Evolutionary conservation across 805 yeast species (phyloP).

Genomic region (Candida xiaguanensis): DNA sequence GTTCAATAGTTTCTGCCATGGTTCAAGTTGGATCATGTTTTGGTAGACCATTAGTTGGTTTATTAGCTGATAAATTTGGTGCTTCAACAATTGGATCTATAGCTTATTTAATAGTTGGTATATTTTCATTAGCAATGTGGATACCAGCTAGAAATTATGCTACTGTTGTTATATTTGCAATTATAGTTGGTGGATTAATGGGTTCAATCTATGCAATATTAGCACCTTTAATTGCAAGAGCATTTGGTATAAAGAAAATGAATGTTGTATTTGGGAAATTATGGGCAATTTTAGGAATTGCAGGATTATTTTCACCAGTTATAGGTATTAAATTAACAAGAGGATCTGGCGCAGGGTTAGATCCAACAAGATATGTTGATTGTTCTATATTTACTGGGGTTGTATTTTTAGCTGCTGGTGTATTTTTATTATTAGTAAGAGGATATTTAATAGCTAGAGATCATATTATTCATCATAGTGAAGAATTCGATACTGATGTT

Average conservation of each 20-base stretch:
- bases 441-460: constrained; percentile 56
- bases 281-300: constrained; percentile 49
- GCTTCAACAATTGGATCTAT: constrained; percentile 40
- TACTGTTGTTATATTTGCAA: constrained; percentile 49
- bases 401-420: constrained; percentile 46
- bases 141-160: constrained; percentile 54
- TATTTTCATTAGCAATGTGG: constrained; percentile 36
- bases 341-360: constrained; percentile 19
- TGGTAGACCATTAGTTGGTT: constrained; percentile 57
- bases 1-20: constrained; percentile 59
- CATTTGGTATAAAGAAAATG: constrained; percentile 52
- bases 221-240: constrained; percentile 48
- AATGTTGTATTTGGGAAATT: constrained; percentile 48
- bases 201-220: constrained; percentile 58
- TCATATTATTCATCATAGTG: constrained; percentile 9
- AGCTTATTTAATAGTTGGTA: constrained; percentile 22
- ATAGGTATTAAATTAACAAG: constrained; percentile 52
- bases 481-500: constrained; percentile 10
- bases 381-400: constrained; percentile 60
- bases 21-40: constrained; percentile 51
- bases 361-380: constrained; percentile 46
- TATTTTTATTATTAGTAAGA: constrained; percentile 42
- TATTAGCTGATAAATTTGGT: constrained; percentile 48
- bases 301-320: constrained; percentile 56
- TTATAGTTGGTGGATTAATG: constrained; percentile 55